Percentiles rank a stretch among this genome's conserved stretches.
Evolutionary conservation across 2,329 filamentous ascomycete genomes (phyloP).

Genomic region (Sclerotinia nivalis): DNA sequence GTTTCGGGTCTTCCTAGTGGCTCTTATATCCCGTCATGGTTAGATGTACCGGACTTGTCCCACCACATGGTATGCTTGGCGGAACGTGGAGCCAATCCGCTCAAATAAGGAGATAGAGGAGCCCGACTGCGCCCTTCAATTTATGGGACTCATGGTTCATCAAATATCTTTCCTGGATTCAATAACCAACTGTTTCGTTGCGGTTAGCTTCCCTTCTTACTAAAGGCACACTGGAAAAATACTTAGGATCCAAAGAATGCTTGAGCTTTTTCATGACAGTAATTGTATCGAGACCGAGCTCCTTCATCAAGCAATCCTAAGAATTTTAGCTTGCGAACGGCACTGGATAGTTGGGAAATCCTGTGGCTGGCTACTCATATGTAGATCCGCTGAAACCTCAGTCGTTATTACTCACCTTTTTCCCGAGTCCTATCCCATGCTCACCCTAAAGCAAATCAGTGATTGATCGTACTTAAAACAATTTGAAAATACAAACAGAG

Average conservation of each 20-base stretch:
- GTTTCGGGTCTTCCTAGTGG: neutral
- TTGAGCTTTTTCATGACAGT: conserved; percentile 83
- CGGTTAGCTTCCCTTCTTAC: neutral
- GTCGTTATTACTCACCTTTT: conserved; percentile 61
- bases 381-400: conserved; percentile 50
- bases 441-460: conserved; percentile 56
- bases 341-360: neutral
- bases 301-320: conserved; percentile 46
- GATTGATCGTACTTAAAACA: neutral
- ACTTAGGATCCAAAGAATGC: conserved; percentile 69
- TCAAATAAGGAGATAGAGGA: neutral
- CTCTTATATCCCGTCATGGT: neutral
- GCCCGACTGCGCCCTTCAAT: neutral
- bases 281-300: conserved; percentile 77
- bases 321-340: neutral
- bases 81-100: neutral
- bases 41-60: neutral
- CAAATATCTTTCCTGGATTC: conserved; percentile 59
- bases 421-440: conserved; percentile 81
- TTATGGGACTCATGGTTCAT: neutral
- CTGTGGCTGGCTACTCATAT: neutral
- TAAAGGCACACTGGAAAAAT: neutral
- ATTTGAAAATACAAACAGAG: conserved; percentile 49
- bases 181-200: conserved; percentile 63
- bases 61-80: neutral